A percentile compares a stretch with the other conserved stretches of the same genome.
Conservation (phyloP, 2,329 filamentous ascomycete genomes). For the Zymoseptoria crescenta region DNA sequence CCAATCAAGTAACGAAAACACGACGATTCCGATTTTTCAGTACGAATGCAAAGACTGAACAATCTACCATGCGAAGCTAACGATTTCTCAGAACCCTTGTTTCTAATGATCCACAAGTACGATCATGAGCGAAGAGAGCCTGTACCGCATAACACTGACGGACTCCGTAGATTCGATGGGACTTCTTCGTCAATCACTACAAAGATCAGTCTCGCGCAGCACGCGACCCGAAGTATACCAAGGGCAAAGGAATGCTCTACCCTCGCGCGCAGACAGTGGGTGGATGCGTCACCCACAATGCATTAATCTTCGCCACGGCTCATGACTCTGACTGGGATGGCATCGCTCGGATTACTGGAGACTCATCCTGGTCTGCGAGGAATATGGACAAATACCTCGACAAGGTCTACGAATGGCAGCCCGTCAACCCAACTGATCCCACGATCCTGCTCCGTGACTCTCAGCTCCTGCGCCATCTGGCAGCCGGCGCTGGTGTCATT, state of each 20-base stretch:
- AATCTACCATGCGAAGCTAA: background rate
- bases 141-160: background rate
- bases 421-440: conserved; percentile 16
- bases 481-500: conserved; percentile 15
- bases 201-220: conserved; percentile 46
- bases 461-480: conserved; percentile 15
- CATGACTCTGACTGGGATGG: conserved; percentile 51
- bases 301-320: conserved; percentile 51
- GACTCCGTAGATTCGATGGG: conserved; percentile 8
- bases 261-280: conserved; percentile 50
- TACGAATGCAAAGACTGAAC: background rate
- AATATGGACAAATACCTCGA: conserved; percentile 53
- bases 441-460: conserved; percentile 16
- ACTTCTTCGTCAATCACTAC: conserved; percentile 54
- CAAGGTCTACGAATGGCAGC: conserved; percentile 35
- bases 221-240: conserved; percentile 48
- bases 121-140: background rate
- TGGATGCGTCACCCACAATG: conserved; percentile 52
- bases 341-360: conserved; percentile 51
- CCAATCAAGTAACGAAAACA: conserved; percentile 43
- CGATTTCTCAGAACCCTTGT: background rate
- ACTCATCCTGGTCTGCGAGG: conserved; percentile 48
- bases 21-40: conserved; percentile 47
- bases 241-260: conserved; percentile 48
- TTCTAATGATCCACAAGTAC: background rate